These are phyloP conservation scores for Penium margaritaceum DNA, from an alignment of 139 green algal genomes.

Conservation along the genomic window DNA sequence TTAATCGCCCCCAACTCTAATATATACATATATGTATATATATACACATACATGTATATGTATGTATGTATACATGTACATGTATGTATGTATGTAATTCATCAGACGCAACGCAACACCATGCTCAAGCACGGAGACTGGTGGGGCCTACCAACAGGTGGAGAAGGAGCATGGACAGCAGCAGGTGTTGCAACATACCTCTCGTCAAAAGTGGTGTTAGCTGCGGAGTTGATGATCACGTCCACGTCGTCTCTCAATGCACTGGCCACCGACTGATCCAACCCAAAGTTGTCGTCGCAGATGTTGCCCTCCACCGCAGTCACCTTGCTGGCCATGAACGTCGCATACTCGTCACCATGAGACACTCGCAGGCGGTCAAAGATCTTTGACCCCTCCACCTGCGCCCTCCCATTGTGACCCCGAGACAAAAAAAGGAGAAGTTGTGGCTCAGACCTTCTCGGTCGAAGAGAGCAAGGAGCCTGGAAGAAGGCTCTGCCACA, in stretches of 20 bases:
- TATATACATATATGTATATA: not conserved
- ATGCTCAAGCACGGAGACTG: no score
- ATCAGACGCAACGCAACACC: no score
- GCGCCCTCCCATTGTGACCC: no score
- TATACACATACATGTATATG: not conserved
- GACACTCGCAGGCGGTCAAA: conserved; percentile 30
- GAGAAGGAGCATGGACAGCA: no score
- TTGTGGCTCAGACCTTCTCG: not conserved
- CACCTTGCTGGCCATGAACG: conserved; percentile 38
- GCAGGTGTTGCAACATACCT: no score
- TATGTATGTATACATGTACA: no score
- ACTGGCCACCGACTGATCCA: not conserved
- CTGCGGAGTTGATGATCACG: conserved; percentile 40
- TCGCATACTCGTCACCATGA: conserved; percentile 20
- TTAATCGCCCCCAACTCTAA: no score
- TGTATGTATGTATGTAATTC: no score
- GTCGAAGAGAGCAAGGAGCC: no score
- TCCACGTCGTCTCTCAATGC: conserved; percentile 28
- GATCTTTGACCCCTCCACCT: conserved; percentile 28
- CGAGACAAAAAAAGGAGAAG: no score
- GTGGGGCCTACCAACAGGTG: no score
- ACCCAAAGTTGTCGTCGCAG: conserved; percentile 13
- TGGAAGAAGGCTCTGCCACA: no score
- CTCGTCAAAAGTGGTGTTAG: conserved; percentile 45
- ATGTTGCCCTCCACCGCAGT: conserved; percentile 35